Percentiles rank a stretch among this genome's conserved stretches.
Evolutionary conservation across 2,329 filamentous ascomycete species (phyloP).

Genomic region (Dactylonectria estremocensis): DNA sequence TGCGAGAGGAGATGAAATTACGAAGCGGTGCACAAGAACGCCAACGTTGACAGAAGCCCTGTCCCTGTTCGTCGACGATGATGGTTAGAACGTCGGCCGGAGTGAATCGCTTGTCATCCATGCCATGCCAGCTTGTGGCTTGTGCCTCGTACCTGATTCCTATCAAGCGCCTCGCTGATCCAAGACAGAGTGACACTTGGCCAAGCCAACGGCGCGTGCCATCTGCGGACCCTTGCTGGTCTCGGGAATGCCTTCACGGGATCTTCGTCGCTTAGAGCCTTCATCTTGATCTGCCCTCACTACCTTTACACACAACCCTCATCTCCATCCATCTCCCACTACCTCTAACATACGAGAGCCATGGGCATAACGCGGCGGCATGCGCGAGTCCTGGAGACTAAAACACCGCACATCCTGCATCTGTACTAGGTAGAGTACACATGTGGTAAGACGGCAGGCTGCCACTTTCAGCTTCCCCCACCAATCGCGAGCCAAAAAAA

Average conservation of each 20-base stretch:
- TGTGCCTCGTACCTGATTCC: not conserved
- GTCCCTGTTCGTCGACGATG: not conserved
- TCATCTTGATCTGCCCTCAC: not conserved
- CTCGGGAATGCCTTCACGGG: not conserved
- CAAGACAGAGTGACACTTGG: not conserved
- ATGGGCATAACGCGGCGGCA: not conserved
- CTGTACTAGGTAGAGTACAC: not conserved
- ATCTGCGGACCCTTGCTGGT: not conserved
- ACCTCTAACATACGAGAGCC: not conserved
- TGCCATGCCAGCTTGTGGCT: not conserved
- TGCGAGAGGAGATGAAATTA: no score
- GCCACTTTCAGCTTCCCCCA: not conserved
- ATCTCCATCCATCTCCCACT: not conserved
- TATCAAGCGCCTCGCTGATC: not conserved
- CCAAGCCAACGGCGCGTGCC: not conserved
- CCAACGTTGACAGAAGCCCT: not conserved
- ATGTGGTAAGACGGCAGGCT: constrained; percentile 1
- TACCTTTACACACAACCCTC: not conserved
- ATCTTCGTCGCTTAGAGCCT: not conserved
- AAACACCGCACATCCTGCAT: not conserved
- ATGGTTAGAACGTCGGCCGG: not conserved
- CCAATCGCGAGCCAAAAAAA: constrained; percentile 17
- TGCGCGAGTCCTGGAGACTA: not conserved
- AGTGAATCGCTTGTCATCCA: not conserved
- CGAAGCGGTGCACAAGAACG: no score